Conservation (phyloP, 2,329 filamentous ascomycete species). For the Stachybotrys chartarum region DNA sequence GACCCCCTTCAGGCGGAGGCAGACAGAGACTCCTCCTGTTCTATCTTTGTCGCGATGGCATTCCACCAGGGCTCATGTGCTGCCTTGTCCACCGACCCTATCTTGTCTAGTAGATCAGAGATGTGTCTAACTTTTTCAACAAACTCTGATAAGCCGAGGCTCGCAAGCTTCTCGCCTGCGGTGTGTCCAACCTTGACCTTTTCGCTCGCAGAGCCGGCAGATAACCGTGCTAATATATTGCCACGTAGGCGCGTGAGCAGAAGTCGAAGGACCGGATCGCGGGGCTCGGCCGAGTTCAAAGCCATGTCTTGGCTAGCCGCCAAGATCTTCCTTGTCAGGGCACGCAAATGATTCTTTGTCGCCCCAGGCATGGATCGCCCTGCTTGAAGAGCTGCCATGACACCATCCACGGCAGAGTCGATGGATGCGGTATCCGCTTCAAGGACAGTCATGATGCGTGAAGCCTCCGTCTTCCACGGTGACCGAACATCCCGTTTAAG, state of each 20-base stretch:
- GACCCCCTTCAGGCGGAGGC: background rate
- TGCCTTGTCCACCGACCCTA: conserved; percentile 60
- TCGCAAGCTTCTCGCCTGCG: conserved; percentile 62
- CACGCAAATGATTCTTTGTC: conserved; percentile 51
- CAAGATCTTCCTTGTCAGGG: conserved; percentile 50
- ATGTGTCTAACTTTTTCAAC: conserved; percentile 61
- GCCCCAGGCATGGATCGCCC: conserved; percentile 58
- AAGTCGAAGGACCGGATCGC: conserved; percentile 55
- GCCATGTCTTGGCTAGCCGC: conserved; percentile 41
- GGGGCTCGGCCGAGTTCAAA: conserved; percentile 31
- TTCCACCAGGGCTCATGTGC: conserved; percentile 68
- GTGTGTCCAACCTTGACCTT: conserved; percentile 62
- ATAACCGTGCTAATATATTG: conserved; percentile 58
- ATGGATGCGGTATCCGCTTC: conserved; percentile 45
- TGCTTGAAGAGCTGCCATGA: conserved; percentile 55
- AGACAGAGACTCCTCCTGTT: conserved; percentile 25
- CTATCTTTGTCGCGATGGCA: conserved; percentile 50
- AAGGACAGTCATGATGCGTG: conserved; percentile 62
- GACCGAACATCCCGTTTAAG: conserved; percentile 73
- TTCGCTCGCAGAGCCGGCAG: conserved; percentile 60
- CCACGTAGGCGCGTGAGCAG: conserved; percentile 60
- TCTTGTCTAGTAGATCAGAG: conserved; percentile 58
- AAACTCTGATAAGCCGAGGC: conserved; percentile 66
- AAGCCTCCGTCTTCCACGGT: conserved; percentile 69
- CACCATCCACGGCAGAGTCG: conserved; percentile 50